These are phyloP conservation scores for Fusarium nurragi DNA, from an alignment of 2,329 filamentous ascomycete genomes.

Conservation along the genomic window DNA sequence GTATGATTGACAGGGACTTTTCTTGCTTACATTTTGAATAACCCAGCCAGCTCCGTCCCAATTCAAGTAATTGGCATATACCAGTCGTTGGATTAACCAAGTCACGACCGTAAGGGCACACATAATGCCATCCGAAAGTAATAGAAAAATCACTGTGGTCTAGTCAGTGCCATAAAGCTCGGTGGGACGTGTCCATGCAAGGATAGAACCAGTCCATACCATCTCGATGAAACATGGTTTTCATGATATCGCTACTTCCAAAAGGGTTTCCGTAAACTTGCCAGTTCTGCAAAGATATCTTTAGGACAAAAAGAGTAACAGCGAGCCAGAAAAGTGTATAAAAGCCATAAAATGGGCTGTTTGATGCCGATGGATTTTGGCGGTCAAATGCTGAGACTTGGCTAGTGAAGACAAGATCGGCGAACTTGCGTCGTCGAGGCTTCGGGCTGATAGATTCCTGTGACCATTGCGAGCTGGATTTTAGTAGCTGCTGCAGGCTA, in stretches of 20 bases:
- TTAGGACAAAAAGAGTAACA: constrained; percentile 72
- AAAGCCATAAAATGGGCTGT: constrained; percentile 80
- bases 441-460: constrained; percentile 30
- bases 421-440: constrained; percentile 47
- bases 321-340: constrained; percentile 82
- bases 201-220: constrained; percentile 43
- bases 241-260: constrained; percentile 76
- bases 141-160: constrained; percentile 59
- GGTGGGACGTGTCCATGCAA: no score
- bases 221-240: constrained; percentile 68
- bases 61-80: constrained; percentile 67
- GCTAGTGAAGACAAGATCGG: constrained; percentile 72
- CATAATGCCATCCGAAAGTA: constrained; percentile 75
- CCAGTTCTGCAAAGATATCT: constrained; percentile 75
- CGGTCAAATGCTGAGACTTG: constrained; percentile 80
- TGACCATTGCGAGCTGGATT: constrained; percentile 37
- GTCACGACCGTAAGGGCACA: constrained; percentile 72
- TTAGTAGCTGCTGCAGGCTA: constrained; percentile 44
- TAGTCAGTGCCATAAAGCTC: constrained; percentile 1
- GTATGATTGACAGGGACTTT: neutral
- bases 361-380: constrained; percentile 70
- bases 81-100: constrained; percentile 70
- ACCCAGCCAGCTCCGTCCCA: constrained; percentile 79
- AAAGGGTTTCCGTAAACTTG: constrained; percentile 72
- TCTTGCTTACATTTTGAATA: constrained; percentile 68